These are phyloP conservation scores for Aurifilum marmelostoma DNA, from an alignment of 2,329 filamentous ascomycete genomes.

Conservation along the genomic window DNA sequence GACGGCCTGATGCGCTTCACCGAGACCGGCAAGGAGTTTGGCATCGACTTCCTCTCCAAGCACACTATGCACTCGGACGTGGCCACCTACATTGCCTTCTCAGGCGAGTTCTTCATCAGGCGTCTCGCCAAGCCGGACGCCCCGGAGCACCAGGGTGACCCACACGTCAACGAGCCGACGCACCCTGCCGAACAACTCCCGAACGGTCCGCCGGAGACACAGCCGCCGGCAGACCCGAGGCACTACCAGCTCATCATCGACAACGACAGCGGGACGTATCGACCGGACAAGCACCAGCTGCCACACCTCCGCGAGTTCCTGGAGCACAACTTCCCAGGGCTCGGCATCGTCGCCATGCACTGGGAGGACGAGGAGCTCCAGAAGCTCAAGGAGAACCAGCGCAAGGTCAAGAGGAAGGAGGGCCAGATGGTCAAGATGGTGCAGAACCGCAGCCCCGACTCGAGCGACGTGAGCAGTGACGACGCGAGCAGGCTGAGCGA, in stretches of 20 bases:
- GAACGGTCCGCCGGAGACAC: slow-evolving; percentile 49
- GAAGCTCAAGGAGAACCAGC: slow-evolving; percentile 76
- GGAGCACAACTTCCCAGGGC: slow-evolving; percentile 71
- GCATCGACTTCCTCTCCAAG: slow-evolving; percentile 89
- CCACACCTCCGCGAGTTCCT: slow-evolving; percentile 74
- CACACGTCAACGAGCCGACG: slow-evolving; percentile 48
- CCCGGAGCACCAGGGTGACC: slow-evolving; percentile 40
- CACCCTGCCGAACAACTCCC: slow-evolving; percentile 55
- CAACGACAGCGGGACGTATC: slow-evolving; percentile 93
- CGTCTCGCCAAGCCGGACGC: slow-evolving; percentile 58
- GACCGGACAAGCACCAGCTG: slow-evolving; percentile 78
- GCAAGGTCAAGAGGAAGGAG: slow-evolving; percentile 70
- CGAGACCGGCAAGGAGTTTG: slow-evolving; percentile 93
- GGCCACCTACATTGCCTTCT: slow-evolving; percentile 86
- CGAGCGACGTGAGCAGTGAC: slow-evolving; percentile 54
- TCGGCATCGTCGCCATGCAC: slow-evolving; percentile 74
- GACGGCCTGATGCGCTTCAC: slow-evolving; percentile 89
- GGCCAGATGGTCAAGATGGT: slow-evolving; percentile 57
- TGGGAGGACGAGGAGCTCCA: slow-evolving; percentile 77
- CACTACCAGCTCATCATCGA: slow-evolving; percentile 89
- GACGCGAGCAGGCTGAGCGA: slow-evolving; percentile 56
- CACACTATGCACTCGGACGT: slow-evolving; percentile 98
- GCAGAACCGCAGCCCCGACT: slow-evolving; percentile 57
- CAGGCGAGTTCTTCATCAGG: slow-evolving; percentile 90
- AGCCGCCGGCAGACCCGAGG: slow-evolving; percentile 51